Base-by-base conservation (phyloP, 2,329 filamentous ascomycete species). In the Colletotrichum liaoningense region DNA sequence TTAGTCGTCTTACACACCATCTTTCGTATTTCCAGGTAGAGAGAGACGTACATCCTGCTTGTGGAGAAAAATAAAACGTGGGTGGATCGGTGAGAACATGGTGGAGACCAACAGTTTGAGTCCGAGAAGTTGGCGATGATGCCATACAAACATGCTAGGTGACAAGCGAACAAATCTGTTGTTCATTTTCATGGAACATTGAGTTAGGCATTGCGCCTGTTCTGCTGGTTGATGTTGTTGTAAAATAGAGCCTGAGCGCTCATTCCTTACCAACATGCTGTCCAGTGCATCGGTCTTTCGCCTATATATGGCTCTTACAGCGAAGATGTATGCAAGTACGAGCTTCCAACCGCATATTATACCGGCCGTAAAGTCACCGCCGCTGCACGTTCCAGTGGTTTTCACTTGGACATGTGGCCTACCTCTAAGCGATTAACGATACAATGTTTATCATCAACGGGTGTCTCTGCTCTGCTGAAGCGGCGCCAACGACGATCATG, bases 1-100 rank as follows among this genome's bases (percentile, higher is more conserved):
- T 22, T n/a, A 35, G 49, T 55, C 65, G 64, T 68, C 69, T 72
- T 72, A 67, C 69, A 72, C 69, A 72, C 64, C 69, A 68, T 26
- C 56, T 60, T 60, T 33, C 35, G 4, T 46, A 33, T 22, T 14
- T 33, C 35, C 55, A 7, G 5, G 35, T 49, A 28, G 22, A 42
- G 19, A 58, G 19, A 35, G 54, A n/a, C n/a, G 19, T 12, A 26
- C 19, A 67, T 8, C 52, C 38, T 46, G 5, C 3, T 2, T 46
- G 46, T 35, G 60, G 60, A 35, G 60, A 54, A 19, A 16, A 22
- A 54, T 7, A 16, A 22, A 26, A 19, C 42, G 5, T 24, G 60
- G 60, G 52, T 26, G 24, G 24, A 55, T 26, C 52, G n/a, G 26
- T 26, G 24, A 22, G 5, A 33, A 11, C 30, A 24, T 30, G 16